Base-by-base conservation (phyloP, 73 alveolate species). In the Paramecium tetraurelia region DNA sequence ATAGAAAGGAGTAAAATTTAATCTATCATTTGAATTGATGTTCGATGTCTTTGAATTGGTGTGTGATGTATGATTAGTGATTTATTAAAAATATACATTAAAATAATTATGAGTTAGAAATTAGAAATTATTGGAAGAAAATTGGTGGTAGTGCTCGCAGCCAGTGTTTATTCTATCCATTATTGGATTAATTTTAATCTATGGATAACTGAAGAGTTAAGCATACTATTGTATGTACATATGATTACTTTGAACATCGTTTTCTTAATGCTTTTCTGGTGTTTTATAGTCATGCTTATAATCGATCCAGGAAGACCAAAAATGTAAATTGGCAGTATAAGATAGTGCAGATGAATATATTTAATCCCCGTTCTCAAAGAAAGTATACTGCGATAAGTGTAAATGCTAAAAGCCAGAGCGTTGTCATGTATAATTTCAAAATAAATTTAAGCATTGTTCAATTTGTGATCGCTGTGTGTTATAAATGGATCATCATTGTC, bases 401-500 rank as follows among this genome's bases (percentile, higher is more conserved):
- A 80, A 29, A 80, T 16, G 41, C 7, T 48, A 24, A 12, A 92
- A 92, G 50, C 95, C 95, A 12, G 95, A 92, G 18, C 58, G 95
- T 59, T 92, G 95, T 58, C 95, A 92, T 92, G 90, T 80, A 80
- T 2, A 31, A 18, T 53, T 44, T 44, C 33, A 22, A 43, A 43
- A 40, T 80, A 44, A 21, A 36, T 36, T 8, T 38, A 14, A 80
- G 90, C 95, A 92, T 86, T 92, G 95, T 63, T 86, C 94, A 33
- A 44, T 92, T 24, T 92, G 95, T 68, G 63, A 92, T 53, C 63
- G 93, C 12, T 92, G 95, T 59, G 92, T 92, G 5, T 72, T 92
- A 22, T 57, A 92, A 48, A 88, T 92, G 95, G 95, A 92, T 86
- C 95, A 92, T 38, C 95, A 92, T 68, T 92, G 95, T 86, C 95